These are phyloP conservation scores for Solanum chacoense DNA, from an alignment of 305 asterid genomes.

Conservation along the genomic window DNA sequence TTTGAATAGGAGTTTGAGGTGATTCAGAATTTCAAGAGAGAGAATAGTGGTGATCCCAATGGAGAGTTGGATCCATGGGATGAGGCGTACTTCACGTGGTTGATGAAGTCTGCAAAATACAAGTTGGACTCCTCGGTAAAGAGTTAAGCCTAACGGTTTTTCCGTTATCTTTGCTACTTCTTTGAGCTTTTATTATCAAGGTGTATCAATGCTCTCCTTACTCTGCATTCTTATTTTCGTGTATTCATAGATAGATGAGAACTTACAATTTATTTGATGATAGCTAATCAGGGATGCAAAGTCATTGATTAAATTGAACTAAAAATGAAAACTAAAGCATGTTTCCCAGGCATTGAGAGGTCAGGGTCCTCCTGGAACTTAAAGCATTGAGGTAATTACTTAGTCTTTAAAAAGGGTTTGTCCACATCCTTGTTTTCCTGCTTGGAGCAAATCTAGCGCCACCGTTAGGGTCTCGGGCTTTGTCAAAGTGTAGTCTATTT, in stretches of 20 bases:
- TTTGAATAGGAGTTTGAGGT: slow-evolving; percentile 57
- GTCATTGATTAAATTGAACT: not conserved
- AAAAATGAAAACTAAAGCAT: not conserved
- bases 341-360: not conserved
- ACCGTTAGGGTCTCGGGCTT: not conserved
- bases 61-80: slow-evolving; percentile 95
- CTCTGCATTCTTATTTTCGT: not conserved
- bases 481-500: not conserved
- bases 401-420: not conserved
- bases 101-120: slow-evolving; percentile 69
- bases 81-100: slow-evolving; percentile 69
- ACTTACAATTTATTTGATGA: not conserved
- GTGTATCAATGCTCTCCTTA: not conserved
- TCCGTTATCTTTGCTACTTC: not conserved
- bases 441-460: not conserved
- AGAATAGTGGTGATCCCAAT: slow-evolving; percentile 23
- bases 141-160: not conserved
- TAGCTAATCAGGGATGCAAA: not conserved
- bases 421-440: not conserved
- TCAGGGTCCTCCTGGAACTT: not conserved
- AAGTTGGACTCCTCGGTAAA: slow-evolving; percentile 69
- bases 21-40: slow-evolving; percentile 59
- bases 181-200: not conserved
- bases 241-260: not conserved
- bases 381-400: not conserved